Evolutionary conservation across 2,329 filamentous ascomycete species (phyloP), one percentile per base, ranked within the genome.

Genomic region (Pleurostoma richardsiae): DNA sequence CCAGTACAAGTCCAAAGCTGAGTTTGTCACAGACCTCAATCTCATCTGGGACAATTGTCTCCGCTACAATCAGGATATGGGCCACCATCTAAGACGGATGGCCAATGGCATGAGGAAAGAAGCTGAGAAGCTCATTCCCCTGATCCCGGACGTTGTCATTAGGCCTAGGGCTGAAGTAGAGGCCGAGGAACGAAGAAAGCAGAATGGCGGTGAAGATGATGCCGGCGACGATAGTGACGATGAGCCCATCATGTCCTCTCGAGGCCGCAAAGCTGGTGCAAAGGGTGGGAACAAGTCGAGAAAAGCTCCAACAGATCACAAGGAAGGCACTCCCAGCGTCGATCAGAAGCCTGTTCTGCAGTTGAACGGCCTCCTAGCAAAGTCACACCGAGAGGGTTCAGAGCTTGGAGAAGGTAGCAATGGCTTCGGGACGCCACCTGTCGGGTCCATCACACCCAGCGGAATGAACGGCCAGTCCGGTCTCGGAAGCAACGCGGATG

Each of bases 31-130:
- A 30, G 94, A 99, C 63, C 76, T 99, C 7, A 92, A 95, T 62
- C 72, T 97, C 43, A 97, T 99, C 44, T 99, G 94, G 94, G 82
- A 90, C 47, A 99, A 99, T 61, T 99, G 94, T 64, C 74, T 99
- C 47, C 90, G 87, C 59, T 99, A 97, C 67, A 99, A 99, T 64
- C 87, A 89, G 54, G 90, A 95, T 52, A 85, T 90, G 56, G 83
- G 84, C 50, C 90, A 96, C 60, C 89, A 88, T 29, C 74, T 97
- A 43, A 82, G 94, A 40, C 90, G 94, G 61, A 95, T 96, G 76
- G 94, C 94, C 10, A 84, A 95, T 49, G 88, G 90, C 54, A 97
- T 99, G 94, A 84, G 90, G 55, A 97, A 94, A 63, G 91, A 97
- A 68, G 95, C 94, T 1, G 92, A 97, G 68, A 97, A 96, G 66